These are phyloP conservation scores for Sutorius australiensis DNA, from an alignment of 768 basidiomycete species.

Conservation along the genomic window DNA sequence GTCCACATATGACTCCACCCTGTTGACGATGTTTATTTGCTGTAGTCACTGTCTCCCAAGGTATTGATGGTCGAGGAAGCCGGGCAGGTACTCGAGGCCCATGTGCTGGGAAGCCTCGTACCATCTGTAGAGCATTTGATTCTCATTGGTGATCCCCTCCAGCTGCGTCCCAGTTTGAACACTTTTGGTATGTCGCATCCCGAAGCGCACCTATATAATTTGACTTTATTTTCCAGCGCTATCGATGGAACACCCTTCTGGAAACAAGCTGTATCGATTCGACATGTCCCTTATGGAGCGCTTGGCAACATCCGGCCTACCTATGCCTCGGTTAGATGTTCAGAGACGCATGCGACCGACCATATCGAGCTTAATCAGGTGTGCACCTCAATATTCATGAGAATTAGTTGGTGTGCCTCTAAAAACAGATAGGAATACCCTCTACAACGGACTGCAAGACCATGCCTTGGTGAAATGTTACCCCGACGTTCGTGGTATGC, in stretches of 20 bases:
- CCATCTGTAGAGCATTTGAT: conserved; percentile 69
- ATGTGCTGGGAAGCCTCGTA: conserved; percentile 62
- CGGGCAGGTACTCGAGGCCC: conserved; percentile 78
- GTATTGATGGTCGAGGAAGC: conserved; percentile 77
- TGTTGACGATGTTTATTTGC: neutral
- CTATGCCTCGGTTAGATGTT: conserved; percentile 67
- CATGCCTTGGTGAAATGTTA: conserved; percentile 49
- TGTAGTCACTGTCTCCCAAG: conserved; percentile 53
- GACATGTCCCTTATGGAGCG: conserved; percentile 79
- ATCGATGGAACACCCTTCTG: conserved; percentile 63
- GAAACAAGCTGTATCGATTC: conserved; percentile 54
- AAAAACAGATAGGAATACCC: conserved; percentile 40
- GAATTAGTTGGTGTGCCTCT: neutral
- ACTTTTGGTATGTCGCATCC: conserved; percentile 48
- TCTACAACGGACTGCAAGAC: conserved; percentile 61
- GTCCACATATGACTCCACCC: neutral
- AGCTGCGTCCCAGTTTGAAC: conserved; percentile 65
- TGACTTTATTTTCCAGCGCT: conserved; percentile 40
- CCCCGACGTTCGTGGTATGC: conserved; percentile 57
- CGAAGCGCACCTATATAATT: neutral
- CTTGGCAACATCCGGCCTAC: conserved; percentile 49
- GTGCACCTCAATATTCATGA: neutral
- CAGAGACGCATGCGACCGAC: conserved; percentile 73
- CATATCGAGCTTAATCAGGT: conserved; percentile 51
- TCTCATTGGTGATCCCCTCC: conserved; percentile 75